Conservation (phyloP, 2,329 filamentous ascomycete species). For the Chrysoporthe austroafricana region DNA sequence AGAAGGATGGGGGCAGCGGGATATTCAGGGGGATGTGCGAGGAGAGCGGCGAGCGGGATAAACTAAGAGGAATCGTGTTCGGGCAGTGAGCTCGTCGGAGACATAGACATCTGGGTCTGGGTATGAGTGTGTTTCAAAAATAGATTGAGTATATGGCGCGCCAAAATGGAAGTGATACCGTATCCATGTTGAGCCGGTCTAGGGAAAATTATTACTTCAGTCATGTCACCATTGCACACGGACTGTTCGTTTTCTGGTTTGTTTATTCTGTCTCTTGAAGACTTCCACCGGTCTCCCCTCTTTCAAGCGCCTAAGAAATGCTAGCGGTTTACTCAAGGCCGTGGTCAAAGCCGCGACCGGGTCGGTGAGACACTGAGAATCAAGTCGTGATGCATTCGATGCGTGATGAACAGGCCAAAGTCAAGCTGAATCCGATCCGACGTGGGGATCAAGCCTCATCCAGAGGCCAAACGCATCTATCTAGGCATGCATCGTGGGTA, state of each 20-base stretch:
- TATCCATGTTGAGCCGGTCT: neutral
- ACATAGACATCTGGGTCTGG: neutral
- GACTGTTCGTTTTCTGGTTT: no score
- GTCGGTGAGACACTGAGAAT: no score
- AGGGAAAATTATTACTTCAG: neutral
- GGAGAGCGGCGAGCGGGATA: constrained; percentile 62
- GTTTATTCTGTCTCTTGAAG: neutral
- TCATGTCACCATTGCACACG: neutral
- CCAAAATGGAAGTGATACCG: neutral
- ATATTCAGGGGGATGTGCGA: constrained; percentile 67
- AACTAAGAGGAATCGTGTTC: constrained; percentile 52
- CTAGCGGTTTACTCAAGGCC: no score
- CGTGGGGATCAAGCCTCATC: no score
- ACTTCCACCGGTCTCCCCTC: neutral
- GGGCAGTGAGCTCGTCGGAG: constrained; percentile 29
- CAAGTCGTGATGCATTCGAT: no score
- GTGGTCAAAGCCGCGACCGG: no score
- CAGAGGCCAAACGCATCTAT: no score
- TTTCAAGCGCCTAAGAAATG: no score
- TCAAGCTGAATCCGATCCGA: no score
- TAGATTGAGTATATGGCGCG: neutral
- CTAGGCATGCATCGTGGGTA: neutral
- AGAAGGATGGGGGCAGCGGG: constrained; percentile 45
- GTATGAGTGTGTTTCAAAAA: neutral
- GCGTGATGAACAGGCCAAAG: no score